phyloP scores from a whole-genome alignment of 2,329 filamentous ascomycete genomes.

The Sordariomycetes sp. region DNA sequence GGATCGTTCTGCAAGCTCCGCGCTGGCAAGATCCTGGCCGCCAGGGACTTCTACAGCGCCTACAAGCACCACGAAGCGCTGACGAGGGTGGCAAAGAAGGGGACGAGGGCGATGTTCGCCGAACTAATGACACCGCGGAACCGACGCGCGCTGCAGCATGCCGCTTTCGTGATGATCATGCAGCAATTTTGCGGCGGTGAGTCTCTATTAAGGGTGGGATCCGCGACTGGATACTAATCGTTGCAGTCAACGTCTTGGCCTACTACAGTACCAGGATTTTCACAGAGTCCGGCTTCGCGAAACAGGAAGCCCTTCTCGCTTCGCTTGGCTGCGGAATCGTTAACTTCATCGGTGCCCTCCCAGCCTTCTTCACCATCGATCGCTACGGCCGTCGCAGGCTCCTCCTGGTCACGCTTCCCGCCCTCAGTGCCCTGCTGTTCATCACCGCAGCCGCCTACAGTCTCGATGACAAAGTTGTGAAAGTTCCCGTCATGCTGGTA shows the following conservation, averaged over 20 bases:
- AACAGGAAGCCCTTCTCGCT: constrained; percentile 27
- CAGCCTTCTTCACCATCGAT: constrained; percentile 55
- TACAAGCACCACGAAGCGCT: constrained; percentile 23
- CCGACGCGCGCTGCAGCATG: constrained; percentile 18
- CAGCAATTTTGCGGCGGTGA: constrained; percentile 32
- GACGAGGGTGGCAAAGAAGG: constrained; percentile 8
- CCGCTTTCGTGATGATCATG: constrained; percentile 25
- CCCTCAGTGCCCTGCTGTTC: constrained; percentile 37
- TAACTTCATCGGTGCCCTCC: constrained; percentile 55
- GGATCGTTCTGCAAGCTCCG: constrained; percentile 34
- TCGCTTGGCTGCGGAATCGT: constrained; percentile 40
- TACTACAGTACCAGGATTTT: constrained; percentile 41
- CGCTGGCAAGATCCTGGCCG: constrained; percentile 34
- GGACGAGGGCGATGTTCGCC: neutral
- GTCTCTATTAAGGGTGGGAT: too few species aligned
- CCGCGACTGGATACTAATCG: constrained; percentile 14
- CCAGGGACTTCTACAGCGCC: constrained; percentile 40
- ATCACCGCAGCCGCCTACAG: too few species aligned
- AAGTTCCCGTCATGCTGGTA: too few species aligned
- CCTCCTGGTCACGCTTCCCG: constrained; percentile 53
- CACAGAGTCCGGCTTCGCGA: constrained; percentile 26
- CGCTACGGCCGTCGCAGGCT: constrained; percentile 52
- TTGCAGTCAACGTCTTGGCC: constrained; percentile 34
- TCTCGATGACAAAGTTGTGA: too few species aligned
- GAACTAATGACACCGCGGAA: constrained; percentile 14